These are phyloP conservation scores for Pyrenophora teres DNA, from an alignment of 2,329 filamentous ascomycete genomes.

Conservation along the genomic window DNA sequence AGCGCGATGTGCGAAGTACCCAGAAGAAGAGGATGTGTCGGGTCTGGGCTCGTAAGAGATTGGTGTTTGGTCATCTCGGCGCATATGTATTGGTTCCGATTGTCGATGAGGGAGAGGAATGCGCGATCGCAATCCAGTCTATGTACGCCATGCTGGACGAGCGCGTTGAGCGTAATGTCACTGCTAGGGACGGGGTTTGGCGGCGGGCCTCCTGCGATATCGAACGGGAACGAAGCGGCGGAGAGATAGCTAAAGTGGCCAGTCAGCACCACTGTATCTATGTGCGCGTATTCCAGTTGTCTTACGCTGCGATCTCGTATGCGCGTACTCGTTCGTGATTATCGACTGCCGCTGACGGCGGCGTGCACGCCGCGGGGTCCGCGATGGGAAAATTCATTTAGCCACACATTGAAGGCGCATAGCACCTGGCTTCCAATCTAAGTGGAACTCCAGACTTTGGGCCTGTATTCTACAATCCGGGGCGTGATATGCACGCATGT, in stretches of 20 bases:
- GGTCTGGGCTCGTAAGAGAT: conserved; percentile 5
- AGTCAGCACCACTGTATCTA: background rate
- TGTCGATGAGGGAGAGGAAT: conserved; percentile 20
- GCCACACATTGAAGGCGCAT: background rate
- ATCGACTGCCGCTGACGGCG: background rate
- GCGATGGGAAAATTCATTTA: background rate
- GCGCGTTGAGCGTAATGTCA: conserved; percentile 18
- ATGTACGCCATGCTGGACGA: conserved; percentile 17
- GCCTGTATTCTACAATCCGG: too few relatives aligned
- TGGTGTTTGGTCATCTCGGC: conserved; percentile 18
- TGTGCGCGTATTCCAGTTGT: background rate
- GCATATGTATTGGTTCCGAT: conserved; percentile 15
- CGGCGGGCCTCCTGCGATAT: conserved; percentile 11
- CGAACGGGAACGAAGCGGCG: conserved; percentile 19
- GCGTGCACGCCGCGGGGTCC: background rate
- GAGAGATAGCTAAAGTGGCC: conserved; percentile 10
- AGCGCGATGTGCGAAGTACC: conserved; percentile 11
- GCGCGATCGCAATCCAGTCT: conserved; percentile 17
- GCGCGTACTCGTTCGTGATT: conserved; percentile 12
- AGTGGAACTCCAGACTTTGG: too few relatives aligned
- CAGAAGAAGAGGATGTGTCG: conserved; percentile 7
- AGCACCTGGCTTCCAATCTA: too few relatives aligned
- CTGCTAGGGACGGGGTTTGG: conserved; percentile 11
- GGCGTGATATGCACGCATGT: too few relatives aligned
- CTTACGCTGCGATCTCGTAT: conserved; percentile 14